phyloP scores from a whole-genome alignment of 179 eudicot species.

The Silene noctiflora region DNA sequence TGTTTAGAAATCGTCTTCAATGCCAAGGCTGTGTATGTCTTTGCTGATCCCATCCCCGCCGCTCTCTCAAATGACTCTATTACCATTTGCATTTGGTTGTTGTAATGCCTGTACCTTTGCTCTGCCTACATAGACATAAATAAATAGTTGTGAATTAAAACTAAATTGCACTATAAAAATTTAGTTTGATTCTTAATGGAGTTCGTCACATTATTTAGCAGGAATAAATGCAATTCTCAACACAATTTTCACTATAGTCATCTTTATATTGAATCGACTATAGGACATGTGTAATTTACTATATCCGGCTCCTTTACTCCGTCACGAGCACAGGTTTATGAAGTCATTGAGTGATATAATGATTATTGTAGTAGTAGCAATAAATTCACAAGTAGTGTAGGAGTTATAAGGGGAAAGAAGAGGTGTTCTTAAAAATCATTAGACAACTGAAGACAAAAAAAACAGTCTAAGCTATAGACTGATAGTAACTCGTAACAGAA shows the following conservation, averaged over 20 bases:
- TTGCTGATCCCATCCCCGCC: slow-evolving; percentile 69
- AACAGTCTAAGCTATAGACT: slow-evolving; percentile 2
- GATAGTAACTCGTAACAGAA: slow-evolving; percentile 40
- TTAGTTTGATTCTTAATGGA: no score
- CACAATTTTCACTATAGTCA: no score
- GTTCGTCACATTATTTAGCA: no score
- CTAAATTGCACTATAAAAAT: no score
- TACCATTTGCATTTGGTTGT: slow-evolving; percentile 72
- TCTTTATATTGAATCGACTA: no score
- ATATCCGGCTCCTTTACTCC: no score
- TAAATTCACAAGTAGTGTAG: neutral
- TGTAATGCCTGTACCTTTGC: slow-evolving; percentile 78
- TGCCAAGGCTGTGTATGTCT: slow-evolving; percentile 68
- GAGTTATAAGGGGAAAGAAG: neutral
- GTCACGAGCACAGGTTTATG: no score
- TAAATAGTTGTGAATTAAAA: no score
- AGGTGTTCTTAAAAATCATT: slow-evolving; percentile 12
- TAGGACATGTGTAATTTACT: no score
- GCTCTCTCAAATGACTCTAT: slow-evolving; percentile 68
- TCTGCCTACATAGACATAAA: slow-evolving; percentile 45
- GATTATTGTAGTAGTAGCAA: neutral
- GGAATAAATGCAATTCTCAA: no score
- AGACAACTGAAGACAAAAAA: slow-evolving; percentile 19
- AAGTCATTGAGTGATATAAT: no score
- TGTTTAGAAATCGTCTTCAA: slow-evolving; percentile 73